Base-by-base conservation (phyloP, 2,329 filamentous ascomycete species). In the Colletotrichum scovillei region DNA sequence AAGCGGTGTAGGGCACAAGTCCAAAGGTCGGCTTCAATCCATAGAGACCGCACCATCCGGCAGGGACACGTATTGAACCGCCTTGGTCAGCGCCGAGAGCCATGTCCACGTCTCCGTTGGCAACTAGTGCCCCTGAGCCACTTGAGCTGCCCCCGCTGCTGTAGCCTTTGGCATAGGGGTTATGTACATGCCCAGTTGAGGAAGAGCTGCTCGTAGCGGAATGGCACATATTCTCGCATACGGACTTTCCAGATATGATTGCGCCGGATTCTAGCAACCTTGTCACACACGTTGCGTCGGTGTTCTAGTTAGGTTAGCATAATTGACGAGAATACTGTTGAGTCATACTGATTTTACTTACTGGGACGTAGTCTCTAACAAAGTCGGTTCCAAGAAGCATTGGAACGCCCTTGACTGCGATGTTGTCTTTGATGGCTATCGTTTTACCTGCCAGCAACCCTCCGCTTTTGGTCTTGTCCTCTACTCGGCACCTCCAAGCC, bases 1-100 rank as follows among this genome's bases (percentile, higher is more conserved):
- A 82, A 0, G 84, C 85, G 0, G 84, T 86, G 71, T 86, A 86
- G 1, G 85, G 85, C 0, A 86, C 78, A 6, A 87, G 76, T 1
- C 83, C 83, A 76, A 80, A 81, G 0, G 83, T 84, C 4, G 83
- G 82, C 68, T 85, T 85, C 8, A 84, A 76, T 2, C 83, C 82
- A 55, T 79, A 80, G 16, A 82, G 75, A 5, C 80, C 80, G 42
- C 74, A 78, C 73, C 75, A 81, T 5, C 72, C 77, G 12, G 80
- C 79, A 14, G 80, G 80, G 35, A 81, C 78, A 3, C 80, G 76
- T 24, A 82, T 77, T 2, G 79, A 81, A 6, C 80, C 80, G 11
- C 77, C 80, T 63, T 81, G 80, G 58, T 82, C 80, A 52, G 76
- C 77, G 12, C 80, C 80, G 14, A 81, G 76, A 7, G 76, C 80